A percentile compares a stretch with the other conserved stretches of the same genome.
Conservation (phyloP, 2,329 filamentous ascomycete genomes). For the Colletotrichum chrysophilum region DNA sequence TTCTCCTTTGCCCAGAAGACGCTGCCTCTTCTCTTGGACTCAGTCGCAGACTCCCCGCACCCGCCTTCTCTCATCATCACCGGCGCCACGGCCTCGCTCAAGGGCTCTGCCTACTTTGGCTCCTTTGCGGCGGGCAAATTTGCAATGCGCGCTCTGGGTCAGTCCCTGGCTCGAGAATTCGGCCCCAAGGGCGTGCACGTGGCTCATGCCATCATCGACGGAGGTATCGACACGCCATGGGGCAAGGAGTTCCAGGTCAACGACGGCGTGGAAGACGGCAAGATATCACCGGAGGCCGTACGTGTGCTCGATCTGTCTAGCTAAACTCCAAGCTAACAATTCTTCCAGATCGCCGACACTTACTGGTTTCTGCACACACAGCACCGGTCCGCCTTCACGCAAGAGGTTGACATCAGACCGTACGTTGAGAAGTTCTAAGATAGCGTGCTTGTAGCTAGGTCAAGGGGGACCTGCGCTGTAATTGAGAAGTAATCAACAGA, state of each 20-base stretch:
- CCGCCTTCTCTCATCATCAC: constrained; percentile 86
- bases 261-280: constrained; percentile 56
- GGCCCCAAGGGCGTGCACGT: constrained; percentile 85
- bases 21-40: constrained; percentile 73
- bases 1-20: constrained; percentile 77
- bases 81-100: constrained; percentile 81
- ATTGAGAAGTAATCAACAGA: not conserved
- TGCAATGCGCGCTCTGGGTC: constrained; percentile 74
- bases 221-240: constrained; percentile 80
- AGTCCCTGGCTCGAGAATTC: constrained; percentile 83
- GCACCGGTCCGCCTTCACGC: constrained; percentile 78
- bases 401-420: constrained; percentile 81
- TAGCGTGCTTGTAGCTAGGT: not conserved
- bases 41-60: constrained; percentile 58
- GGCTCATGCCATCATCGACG: constrained; percentile 82
- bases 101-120: constrained; percentile 71
- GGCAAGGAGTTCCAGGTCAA: constrained; percentile 60
- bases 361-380: constrained; percentile 89
- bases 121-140: constrained; percentile 83
- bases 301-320: not conserved
- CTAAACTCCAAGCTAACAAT: constrained; percentile 10
- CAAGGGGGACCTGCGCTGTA: not conserved
- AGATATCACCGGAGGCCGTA: constrained; percentile 77
- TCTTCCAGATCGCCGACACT: constrained; percentile 77
- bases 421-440: constrained; percentile 77